phyloP scores from a whole-genome alignment of 192 early-diverging fungal genomes.

The Martensiomyces pterosporus region DNA sequence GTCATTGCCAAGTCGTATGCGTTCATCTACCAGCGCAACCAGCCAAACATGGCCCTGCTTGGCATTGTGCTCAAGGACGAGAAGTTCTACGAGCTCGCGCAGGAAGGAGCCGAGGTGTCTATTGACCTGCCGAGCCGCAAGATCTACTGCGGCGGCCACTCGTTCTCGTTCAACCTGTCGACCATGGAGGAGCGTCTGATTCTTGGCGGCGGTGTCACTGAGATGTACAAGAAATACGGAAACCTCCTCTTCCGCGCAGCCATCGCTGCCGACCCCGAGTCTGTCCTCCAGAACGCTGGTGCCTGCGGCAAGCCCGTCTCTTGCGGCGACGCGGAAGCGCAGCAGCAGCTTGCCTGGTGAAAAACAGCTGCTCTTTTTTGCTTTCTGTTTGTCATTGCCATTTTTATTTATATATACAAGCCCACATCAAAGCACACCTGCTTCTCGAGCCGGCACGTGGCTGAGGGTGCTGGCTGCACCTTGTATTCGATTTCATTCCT shows the following conservation, averaged over 20 bases:
- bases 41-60: conserved; percentile 77
- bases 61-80: conserved; percentile 72
- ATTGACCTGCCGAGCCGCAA: conserved; percentile 66
- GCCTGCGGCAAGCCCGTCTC: conserved; percentile 40
- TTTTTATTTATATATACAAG: no score
- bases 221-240: conserved; percentile 78
- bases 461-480: no score
- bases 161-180: conserved; percentile 60
- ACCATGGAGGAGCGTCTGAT: conserved; percentile 73
- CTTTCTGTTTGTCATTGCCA: conserved; percentile 1
- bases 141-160: conserved; percentile 56
- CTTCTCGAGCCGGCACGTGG: no score
- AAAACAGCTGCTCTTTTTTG: background rate
- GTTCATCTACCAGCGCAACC: conserved; percentile 80
- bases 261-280: conserved; percentile 57
- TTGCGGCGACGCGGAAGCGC: conserved; percentile 39
- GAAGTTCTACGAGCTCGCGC: conserved; percentile 67
- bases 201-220: conserved; percentile 68
- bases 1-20: conserved; percentile 80
- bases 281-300: conserved; percentile 44
- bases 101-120: conserved; percentile 67
- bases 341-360: conserved; percentile 50
- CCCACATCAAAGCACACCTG: no score
- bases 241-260: conserved; percentile 69
- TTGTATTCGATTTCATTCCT: background rate